Evolutionary conservation across 495 filamentous ascomycete species (phyloP), one percentile per base, ranked within the genome.

Genomic region (Zalerion maritima): DNA sequence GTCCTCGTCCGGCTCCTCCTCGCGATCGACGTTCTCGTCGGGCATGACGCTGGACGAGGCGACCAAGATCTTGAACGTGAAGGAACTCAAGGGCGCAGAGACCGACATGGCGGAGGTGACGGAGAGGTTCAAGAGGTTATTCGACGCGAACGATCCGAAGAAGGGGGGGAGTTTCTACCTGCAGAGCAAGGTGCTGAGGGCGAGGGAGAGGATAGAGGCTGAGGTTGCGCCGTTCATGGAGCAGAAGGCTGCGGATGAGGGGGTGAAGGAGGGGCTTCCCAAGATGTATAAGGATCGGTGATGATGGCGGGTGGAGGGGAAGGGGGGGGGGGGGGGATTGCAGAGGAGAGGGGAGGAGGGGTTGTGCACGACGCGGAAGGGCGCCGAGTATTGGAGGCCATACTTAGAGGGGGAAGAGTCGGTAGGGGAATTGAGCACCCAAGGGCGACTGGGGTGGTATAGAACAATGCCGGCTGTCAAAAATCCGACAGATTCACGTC

Each of bases 91-190:
- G 43, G 71, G 63, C 31, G 82, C 75, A n/a, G 63, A 81, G 43
- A 60, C 75, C 12, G 71, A 82, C 49, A 58, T 81, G 53, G 82
- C 91, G 37, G 54, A 69, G 20, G 68, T 91, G 28, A 78, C 76
- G 62, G 73, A 78, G 34, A 69, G 83, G 24, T 97, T 94, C 67
- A 96, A 96, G 71, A 75, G 74, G 37, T 58, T 97, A 26, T 97
- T 96, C 52, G 91, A 96, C 46, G 48, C 64, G 36, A 97, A 97
- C 56, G 81, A 96, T 31, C 87, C 89, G 14, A 63, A 84, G 49
- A 93, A 93, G 49, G 89, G 89, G 17, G 89, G 89, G 9, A 93
- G 84, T 46, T 96, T 97, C 49, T 97, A 97, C 52, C 63, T 97
- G 31, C 89, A 97, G 58, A 96, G 91, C 58, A 97, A 97, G 55